These are phyloP conservation scores for Ophiocytium majus DNA, from an alignment of 352 stramenopile species.

Conservation along the genomic window DNA sequence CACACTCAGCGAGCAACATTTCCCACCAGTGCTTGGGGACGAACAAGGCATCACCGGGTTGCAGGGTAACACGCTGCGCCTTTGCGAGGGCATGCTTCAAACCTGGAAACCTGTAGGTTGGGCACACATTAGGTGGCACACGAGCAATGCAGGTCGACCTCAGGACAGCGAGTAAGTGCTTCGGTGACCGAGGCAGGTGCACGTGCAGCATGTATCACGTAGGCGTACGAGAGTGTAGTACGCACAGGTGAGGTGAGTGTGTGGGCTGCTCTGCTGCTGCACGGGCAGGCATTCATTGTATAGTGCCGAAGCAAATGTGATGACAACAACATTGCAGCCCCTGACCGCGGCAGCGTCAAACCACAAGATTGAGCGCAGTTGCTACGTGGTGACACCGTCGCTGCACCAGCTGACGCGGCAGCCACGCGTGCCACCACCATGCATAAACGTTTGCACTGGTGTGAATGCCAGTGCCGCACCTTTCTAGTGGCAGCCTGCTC, in stretches of 20 bases:
- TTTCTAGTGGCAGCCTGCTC: no score
- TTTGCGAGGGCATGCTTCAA: no score
- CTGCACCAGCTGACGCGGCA: no score
- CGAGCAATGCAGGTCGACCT: background rate
- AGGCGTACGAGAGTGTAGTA: background rate
- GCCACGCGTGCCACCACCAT: no score
- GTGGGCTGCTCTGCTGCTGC: background rate
- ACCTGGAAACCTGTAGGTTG: background rate
- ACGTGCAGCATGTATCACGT: background rate
- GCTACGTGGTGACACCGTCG: no score
- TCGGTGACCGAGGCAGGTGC: background rate
- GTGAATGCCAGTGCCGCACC: no score
- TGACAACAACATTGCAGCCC: no score
- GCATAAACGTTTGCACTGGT: no score
- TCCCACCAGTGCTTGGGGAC: conserved; percentile 52
- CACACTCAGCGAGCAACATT: no score
- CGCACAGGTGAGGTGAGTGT: background rate
- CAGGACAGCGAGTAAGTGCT: background rate
- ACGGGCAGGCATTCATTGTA: background rate
- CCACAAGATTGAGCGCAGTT: no score
- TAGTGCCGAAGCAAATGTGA: no score
- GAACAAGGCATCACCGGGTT: conserved; percentile 43
- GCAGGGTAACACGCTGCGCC: conserved; percentile 38
- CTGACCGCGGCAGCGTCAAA: no score
- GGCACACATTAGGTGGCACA: background rate